Evolutionary conservation across 2,329 filamentous ascomycete species (phyloP), one percentile per base, ranked within the genome.

Genomic region (Ophiostoma fasciatum): DNA sequence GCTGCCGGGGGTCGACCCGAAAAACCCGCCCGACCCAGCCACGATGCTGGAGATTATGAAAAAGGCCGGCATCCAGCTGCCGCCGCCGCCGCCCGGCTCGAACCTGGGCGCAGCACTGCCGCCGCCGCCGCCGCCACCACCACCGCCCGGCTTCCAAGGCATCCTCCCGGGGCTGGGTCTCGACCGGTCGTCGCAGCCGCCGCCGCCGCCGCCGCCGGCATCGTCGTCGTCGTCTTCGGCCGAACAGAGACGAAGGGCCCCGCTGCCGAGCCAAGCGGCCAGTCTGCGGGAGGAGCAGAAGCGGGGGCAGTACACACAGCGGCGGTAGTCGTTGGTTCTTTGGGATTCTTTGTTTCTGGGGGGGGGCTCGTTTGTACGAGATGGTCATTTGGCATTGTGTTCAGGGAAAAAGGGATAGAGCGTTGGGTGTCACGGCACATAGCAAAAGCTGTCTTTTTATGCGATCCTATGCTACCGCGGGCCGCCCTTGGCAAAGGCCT

Each of bases 231-330:
- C 22, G 8, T 11, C 22, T 4, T 9, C 22, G 21, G 6, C 21
- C 9, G 59, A 54, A 17, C 53, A 53, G 31, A 53, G 74, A 14
- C 66, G 62, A 46, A 61, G 77, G 42, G 82, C 70, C 6, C 83
- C 82, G 8, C 58, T 93, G 29, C 84, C 84, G 0, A 87, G 82
- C 51, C 84, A 92, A 57, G 74, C 82, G 51, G 84, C 90, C 52
- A 87, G 81, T 47, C 58, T 92, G 47, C 71, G 77, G 46, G 73
- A 78, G 54, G 82, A 88, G 56, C 83, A 88, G 63, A 69, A 68
- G 38, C 63, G 63, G 36, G 73, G 73, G 4, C 65, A 75, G 43
- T 78, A 74, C 48, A 77, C 70, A 13, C 56, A 68, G 33, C 52
- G 61, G 19, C 58, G 65, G 32, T 71, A 38, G 36, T n/a, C 13